Evolutionary conservation across 192 early-diverging fungal species (phyloP), one percentile per base, ranked within the genome.

Genomic region (Coemansia sp.): DNA sequence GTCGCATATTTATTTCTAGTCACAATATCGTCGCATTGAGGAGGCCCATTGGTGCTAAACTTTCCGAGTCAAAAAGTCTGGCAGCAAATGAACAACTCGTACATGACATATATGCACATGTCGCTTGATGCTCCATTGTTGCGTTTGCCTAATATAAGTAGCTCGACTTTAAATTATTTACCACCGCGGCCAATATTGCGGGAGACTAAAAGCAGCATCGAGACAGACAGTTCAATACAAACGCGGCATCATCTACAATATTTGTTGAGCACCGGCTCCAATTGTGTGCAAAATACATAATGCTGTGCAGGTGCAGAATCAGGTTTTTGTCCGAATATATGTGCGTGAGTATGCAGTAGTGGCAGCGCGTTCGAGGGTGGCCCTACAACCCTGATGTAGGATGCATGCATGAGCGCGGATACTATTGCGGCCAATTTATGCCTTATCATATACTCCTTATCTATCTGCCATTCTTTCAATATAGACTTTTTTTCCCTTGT

Each of bases 261-360:
- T 53, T 29, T 53, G 51, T 27, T 53, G 51, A 5, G 51, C 51
- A 53, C 51, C 51, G 3, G 25, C 51, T 53, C 51, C 12, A 53
- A 53, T 53, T 53, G 51, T 53, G 51, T 29, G 25, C 25, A 29
- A 29, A 14, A 29, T 29, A 53, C 27, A 53, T 53, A 53, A 53
- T 53, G 12, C 25, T 29, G 27, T 29, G 51, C 51, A 29, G 51
- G 25, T 53, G 51, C 51, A 53, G 51, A 53, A 53, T 25, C 51
- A 53, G 51, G 51, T 53, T 53, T 14, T 23, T 53, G 51, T 53
- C 51, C 51, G 51, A 53, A 53, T 27, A 53, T 53, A 53, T 29
- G 51, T 29, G 51, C 51, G 51, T n/a, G 14, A 53, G 51, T 51
- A 51, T 10, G 48, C 8, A 27, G 51, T 29, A 29, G 51, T 29